A percentile compares a stretch with the other conserved stretches of the same genome.
phyloP scores from a whole-genome alignment of 1,139 yeast genomes.

The Sugiyamaella castrensis region DNA sequence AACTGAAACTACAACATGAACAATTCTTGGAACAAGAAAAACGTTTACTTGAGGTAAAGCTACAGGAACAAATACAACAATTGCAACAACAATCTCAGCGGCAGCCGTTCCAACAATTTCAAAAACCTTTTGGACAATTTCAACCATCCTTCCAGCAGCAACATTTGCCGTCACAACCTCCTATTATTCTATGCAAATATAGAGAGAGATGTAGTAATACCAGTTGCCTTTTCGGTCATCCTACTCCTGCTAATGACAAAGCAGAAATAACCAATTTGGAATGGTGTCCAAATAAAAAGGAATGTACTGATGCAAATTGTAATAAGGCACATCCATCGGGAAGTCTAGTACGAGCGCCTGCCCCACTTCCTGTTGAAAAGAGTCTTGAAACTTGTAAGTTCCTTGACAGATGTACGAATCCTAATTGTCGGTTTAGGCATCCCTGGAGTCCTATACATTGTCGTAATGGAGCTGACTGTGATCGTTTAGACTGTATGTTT shows the following conservation, averaged over 20 bases:
- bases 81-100: slow-evolving; percentile 1
- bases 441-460: slow-evolving; percentile 71
- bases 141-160: too few relatives aligned
- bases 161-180: slow-evolving; percentile 6
- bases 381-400: slow-evolving; percentile 76
- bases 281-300: slow-evolving; percentile 74
- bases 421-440: slow-evolving; percentile 78
- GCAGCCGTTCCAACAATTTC: too few relatives aligned
- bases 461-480: slow-evolving; percentile 76
- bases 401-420: slow-evolving; percentile 70
- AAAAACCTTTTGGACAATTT: too few relatives aligned
- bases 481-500: slow-evolving; percentile 75
- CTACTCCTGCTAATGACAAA: slow-evolving; percentile 76
- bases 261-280: slow-evolving; percentile 65
- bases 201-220: slow-evolving; percentile 73
- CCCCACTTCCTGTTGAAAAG: slow-evolving; percentile 25
- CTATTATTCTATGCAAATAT: slow-evolving; percentile 57
- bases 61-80: background rate
- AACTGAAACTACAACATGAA: background rate
- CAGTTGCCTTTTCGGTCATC: slow-evolving; percentile 84
- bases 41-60: background rate
- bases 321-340: slow-evolving; percentile 81
- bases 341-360: slow-evolving; percentile 33
- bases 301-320: slow-evolving; percentile 61
- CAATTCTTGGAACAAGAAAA: slow-evolving; percentile 3